phyloP scores from a whole-genome alignment of 1,284 basidiomycete species.

The Violaceomyces palustris region DNA sequence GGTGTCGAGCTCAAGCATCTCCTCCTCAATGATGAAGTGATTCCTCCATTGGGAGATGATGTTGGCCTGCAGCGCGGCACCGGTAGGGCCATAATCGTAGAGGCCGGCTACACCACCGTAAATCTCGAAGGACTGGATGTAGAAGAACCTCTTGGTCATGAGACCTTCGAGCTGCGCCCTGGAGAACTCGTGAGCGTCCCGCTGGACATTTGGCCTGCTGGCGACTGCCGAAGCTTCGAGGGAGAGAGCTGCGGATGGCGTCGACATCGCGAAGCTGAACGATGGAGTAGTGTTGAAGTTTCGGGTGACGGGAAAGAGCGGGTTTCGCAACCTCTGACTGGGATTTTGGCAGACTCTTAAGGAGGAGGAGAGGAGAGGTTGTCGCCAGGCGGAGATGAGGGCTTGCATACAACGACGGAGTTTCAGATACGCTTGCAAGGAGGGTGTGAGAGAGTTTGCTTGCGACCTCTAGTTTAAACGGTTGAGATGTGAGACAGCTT shows the following conservation, averaged over 20 bases:
- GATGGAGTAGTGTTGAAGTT: too few relatives aligned
- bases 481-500: too few relatives aligned
- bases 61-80: conserved; percentile 92
- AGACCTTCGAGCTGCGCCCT: conserved; percentile 80
- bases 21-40: conserved; percentile 97
- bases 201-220: conserved; percentile 38
- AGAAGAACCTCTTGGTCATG: conserved; percentile 91
- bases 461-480: too few relatives aligned
- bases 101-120: conserved; percentile 96
- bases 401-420: too few relatives aligned
- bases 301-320: too few relatives aligned
- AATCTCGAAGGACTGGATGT: conserved; percentile 95
- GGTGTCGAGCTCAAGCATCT: conserved; percentile 98
- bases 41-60: conserved; percentile 94
- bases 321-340: too few relatives aligned
- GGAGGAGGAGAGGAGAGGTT: too few relatives aligned
- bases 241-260: too few relatives aligned
- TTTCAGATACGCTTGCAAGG: too few relatives aligned
- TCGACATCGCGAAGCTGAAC: conserved; percentile 10
- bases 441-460: too few relatives aligned
- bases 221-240: conserved; percentile 22
- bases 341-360: too few relatives aligned
- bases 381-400: too few relatives aligned
- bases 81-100: conserved; percentile 66
- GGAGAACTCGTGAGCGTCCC: conserved; percentile 74